Conservation (phyloP, 441 rosid genomes). For the Melastoma candidum region DNA sequence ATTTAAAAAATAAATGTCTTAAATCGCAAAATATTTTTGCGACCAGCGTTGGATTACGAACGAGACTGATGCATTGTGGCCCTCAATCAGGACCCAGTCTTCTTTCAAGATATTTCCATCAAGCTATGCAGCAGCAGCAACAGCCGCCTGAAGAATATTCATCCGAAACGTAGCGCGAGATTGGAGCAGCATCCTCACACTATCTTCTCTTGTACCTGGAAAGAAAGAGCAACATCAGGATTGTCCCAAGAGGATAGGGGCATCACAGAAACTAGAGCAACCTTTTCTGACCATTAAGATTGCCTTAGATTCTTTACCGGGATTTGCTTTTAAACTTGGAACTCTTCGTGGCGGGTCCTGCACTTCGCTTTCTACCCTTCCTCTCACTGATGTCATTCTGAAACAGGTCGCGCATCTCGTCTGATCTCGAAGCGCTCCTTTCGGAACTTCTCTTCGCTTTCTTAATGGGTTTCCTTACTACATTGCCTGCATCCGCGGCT, state of each 20-base stretch:
- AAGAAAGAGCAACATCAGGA: slow-evolving; percentile 10
- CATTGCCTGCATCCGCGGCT: slow-evolving; percentile 67
- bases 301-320: slow-evolving; percentile 31
- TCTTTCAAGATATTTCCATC: no score
- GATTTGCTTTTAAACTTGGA: slow-evolving; percentile 89
- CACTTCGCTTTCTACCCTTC: slow-evolving; percentile 40
- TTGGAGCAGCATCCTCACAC: not conserved
- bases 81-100: no score
- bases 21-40: no score
- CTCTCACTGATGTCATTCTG: slow-evolving; percentile 79
- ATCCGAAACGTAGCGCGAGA: no score
- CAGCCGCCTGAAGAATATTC: no score
- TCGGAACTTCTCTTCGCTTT: slow-evolving; percentile 35
- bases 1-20: no score
- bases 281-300: slow-evolving; percentile 3
- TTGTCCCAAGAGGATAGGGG: slow-evolving; percentile 8
- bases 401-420: slow-evolving; percentile 81
- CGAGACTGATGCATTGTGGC: no score
- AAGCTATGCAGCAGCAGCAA: no score
- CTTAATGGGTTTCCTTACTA: slow-evolving; percentile 36
- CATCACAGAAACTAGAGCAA: slow-evolving; percentile 8
- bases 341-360: slow-evolving; percentile 36
- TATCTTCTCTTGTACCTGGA: slow-evolving; percentile 44
- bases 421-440: slow-evolving; percentile 51
- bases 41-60: no score